phyloP scores from a whole-genome alignment of 139 green algal genomes.

The Chlamydomonas sp. region DNA sequence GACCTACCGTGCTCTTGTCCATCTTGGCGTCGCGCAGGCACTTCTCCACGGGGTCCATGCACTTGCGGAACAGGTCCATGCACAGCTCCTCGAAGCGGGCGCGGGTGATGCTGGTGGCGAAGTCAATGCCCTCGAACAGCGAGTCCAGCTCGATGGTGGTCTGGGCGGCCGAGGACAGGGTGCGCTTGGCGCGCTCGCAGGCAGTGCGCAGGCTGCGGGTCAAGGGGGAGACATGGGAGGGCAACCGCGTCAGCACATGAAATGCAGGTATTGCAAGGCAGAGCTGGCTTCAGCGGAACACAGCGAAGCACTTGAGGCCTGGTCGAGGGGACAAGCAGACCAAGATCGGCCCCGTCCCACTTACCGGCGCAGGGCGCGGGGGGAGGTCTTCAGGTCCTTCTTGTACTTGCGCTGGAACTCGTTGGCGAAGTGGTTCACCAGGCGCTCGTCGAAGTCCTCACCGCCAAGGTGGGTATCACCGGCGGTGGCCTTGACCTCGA shows the following conservation, averaged over 20 bases:
- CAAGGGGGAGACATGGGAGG: not conserved
- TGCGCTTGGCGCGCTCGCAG: slow-evolving; percentile 95
- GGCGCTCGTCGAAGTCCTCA: slow-evolving; percentile 98
- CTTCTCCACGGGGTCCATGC: slow-evolving; percentile 99
- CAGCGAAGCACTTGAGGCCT: no score
- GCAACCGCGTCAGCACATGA: no score
- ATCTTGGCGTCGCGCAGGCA: slow-evolving; percentile 91
- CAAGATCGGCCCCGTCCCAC: not conserved
- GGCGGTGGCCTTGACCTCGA: slow-evolving; percentile 98
- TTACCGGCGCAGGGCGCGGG: slow-evolving; percentile 62
- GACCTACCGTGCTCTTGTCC: slow-evolving; percentile 73
- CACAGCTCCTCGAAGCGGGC: slow-evolving; percentile 97
- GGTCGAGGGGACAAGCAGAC: not conserved
- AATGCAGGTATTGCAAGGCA: no score
- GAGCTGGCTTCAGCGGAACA: no score
- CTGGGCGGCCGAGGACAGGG: slow-evolving; percentile 85
- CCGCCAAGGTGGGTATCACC: slow-evolving; percentile 98
- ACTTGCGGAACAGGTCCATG: slow-evolving; percentile 99
- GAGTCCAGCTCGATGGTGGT: slow-evolving; percentile 98
- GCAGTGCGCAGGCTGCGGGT: slow-evolving; percentile 81
- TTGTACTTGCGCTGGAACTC: slow-evolving; percentile 99
- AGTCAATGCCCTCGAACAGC: slow-evolving; percentile 98
- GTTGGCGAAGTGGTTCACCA: slow-evolving; percentile 93
- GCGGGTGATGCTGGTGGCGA: slow-evolving; percentile 96
- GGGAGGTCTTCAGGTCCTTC: slow-evolving; percentile 91